Base-by-base conservation (phyloP, 1,139 yeast genomes). In the Debaryomyces psychrophilus region DNA sequence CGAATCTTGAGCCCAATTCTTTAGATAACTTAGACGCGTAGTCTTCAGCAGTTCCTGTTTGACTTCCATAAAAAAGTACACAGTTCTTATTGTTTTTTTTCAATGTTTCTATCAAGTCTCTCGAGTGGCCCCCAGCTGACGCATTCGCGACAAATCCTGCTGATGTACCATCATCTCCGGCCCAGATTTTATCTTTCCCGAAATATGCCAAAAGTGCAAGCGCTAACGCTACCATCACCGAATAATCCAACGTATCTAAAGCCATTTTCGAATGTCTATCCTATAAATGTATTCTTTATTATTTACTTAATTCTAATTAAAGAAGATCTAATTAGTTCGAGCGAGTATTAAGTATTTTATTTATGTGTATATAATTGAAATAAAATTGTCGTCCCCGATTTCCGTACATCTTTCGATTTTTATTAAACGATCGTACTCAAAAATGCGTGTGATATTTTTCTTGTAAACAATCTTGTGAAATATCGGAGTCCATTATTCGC, bases 1-100 rank as follows among this genome's bases (percentile, higher is more conserved):
- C 92, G 63, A 87, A 92, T 64, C 87, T 80, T 23, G 96, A 77
- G 55, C 85, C 81, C 57, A 93, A 82, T 65, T 93, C 99, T 65
- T 90, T 90, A 41, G 96, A 82, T 57, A 90, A 83, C 64, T 95
- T 88, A 56, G 87, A 81, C 17, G 97, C 96, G 59, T 90, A 93
- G 64, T 93, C 99, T 69, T 93, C 99, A 41, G 99, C 96, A n/a
- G 99, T 93, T 55, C 99, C 99, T 9, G 99, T 95, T 69, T 93
- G 99, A 5, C 99, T 92, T 5, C 97, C 98, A 64, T 79, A 95
- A 54, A 93, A 80, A n/a, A 93, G 84, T 35, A 87, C 73, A 42
- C 88, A 85, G 57, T 87, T 85, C 68, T 93, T 92, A 52, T 80
- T 76, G 58, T 85, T 84, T 40, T 74, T 72, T 46, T 74, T 72